A percentile compares a stretch with the other conserved stretches of the same genome.
phyloP scores from a whole-genome alignment of 2,329 filamentous ascomycete species.

The Penicillium concentricum region DNA sequence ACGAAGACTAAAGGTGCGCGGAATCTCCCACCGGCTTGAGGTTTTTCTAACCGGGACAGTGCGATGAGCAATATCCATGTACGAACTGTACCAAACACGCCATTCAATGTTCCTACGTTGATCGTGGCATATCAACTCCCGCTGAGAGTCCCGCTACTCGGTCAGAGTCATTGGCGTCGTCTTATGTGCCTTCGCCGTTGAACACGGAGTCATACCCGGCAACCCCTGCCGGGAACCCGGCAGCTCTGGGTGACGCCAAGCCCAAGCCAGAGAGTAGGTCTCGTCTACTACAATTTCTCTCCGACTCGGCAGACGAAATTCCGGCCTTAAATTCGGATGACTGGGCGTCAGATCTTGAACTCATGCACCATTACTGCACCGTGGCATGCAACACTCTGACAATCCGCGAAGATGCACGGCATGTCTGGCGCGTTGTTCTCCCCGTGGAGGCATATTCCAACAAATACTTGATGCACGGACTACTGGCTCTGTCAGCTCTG shows the following conservation, averaged over 20 bases:
- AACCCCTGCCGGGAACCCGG: background rate
- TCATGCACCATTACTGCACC: constrained; percentile 45
- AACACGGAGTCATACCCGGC: background rate
- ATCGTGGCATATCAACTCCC: background rate
- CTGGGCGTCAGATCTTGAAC: constrained; percentile 37
- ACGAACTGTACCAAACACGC: constrained; percentile 26
- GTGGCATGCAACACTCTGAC: constrained; percentile 28
- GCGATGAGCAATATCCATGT: constrained; percentile 29
- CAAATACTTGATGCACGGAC: constrained; percentile 32
- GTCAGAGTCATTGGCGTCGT: background rate
- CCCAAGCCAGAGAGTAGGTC: constrained; percentile 4
- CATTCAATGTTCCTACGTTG: constrained; percentile 22
- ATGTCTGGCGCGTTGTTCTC: constrained; percentile 31
- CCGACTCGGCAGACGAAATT: background rate
- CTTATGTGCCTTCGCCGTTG: background rate
- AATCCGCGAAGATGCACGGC: constrained; percentile 21
- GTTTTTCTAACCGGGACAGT: constrained; percentile 15
- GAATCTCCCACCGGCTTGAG: background rate
- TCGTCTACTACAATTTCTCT: constrained; percentile 13
- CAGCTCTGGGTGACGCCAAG: background rate
- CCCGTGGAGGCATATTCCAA: constrained; percentile 32
- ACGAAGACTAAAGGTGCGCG: constrained; percentile 23
- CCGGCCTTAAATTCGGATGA: constrained; percentile 7
- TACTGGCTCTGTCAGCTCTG: constrained; percentile 33
- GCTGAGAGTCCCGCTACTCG: constrained; percentile 3